Percentiles rank a stretch among this genome's conserved stretches.
Conservation (phyloP, 805 yeast genomes). For the Maudiozyma saulgeensis region DNA sequence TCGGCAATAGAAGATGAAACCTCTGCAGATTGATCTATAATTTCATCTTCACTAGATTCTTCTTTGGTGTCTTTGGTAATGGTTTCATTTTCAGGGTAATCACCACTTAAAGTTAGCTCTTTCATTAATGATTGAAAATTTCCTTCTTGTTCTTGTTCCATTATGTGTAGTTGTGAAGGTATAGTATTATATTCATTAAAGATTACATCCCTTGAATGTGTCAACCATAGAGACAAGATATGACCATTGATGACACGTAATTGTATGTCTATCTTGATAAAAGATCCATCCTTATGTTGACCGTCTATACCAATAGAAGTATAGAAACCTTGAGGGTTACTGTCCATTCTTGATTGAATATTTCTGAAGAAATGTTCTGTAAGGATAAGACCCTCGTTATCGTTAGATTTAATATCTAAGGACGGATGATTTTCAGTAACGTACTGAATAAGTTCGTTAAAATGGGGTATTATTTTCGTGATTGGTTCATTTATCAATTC, state of each 20-base stretch:
- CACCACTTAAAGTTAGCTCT: background rate
- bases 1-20: no score
- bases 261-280: constrained; percentile 68
- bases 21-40: background rate
- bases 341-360: constrained; percentile 36
- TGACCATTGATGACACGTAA: constrained; percentile 55
- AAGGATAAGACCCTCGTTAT: constrained; percentile 53
- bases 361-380: constrained; percentile 87
- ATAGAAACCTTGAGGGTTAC: constrained; percentile 41
- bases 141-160: constrained; percentile 4
- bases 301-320: constrained; percentile 59
- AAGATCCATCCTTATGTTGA: constrained; percentile 55
- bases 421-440: constrained; percentile 27
- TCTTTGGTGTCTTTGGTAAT: background rate
- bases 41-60: background rate
- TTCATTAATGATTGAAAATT: background rate
- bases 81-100: background rate
- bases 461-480: constrained; percentile 53
- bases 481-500: constrained; percentile 39
- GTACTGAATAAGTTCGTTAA: constrained; percentile 32
- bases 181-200: constrained; percentile 26
- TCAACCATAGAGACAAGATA: constrained; percentile 69
- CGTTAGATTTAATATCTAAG: constrained; percentile 32
- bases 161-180: constrained; percentile 31
- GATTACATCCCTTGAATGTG: constrained; percentile 51